These are phyloP conservation scores for Dimargaris xerosporica DNA, from an alignment of 192 early-diverging fungal species.

Conservation along the genomic window DNA sequence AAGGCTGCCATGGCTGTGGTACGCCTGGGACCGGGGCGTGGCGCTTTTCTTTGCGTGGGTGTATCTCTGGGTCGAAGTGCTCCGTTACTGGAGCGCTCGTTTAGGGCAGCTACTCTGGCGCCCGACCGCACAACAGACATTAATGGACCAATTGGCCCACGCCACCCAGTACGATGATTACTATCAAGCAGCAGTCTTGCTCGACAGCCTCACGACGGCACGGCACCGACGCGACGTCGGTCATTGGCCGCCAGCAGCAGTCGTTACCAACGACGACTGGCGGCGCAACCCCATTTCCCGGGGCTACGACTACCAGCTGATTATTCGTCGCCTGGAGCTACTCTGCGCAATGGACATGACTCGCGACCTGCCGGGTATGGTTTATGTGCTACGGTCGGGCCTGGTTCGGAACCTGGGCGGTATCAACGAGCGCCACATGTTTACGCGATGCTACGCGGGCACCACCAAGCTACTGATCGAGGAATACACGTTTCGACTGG, in stretches of 20 bases:
- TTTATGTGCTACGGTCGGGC: slow-evolving; percentile 45
- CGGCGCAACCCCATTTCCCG: slow-evolving; percentile 31
- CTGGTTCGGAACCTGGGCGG: slow-evolving; percentile 61
- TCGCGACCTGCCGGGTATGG: slow-evolving; percentile 37
- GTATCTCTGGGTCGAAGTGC: slow-evolving; percentile 9
- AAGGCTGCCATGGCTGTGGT: too few species aligned
- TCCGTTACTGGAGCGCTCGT: background rate
- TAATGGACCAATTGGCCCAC: background rate
- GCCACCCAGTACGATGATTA: slow-evolving; percentile 1
- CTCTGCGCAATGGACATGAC: slow-evolving; percentile 27
- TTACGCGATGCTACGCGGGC: slow-evolving; percentile 34
- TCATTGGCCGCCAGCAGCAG: too few species aligned
- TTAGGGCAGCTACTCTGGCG: background rate
- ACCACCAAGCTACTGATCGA: slow-evolving; percentile 61
- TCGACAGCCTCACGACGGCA: slow-evolving; percentile 7
- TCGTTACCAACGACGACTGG: too few species aligned
- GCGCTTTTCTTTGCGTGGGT: slow-evolving; percentile 12
- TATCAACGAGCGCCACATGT: slow-evolving; percentile 45
- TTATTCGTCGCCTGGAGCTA: slow-evolving; percentile 32
- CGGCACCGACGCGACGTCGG: too few species aligned
- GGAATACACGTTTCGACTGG: slow-evolving; percentile 57
- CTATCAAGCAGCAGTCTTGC: background rate
- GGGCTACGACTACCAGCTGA: slow-evolving; percentile 50
- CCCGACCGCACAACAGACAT: background rate
- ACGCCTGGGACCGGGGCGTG: too few species aligned